These are phyloP conservation scores for Castanea mollissima DNA, from an alignment of 306 rosid species.

Conservation along the genomic window DNA sequence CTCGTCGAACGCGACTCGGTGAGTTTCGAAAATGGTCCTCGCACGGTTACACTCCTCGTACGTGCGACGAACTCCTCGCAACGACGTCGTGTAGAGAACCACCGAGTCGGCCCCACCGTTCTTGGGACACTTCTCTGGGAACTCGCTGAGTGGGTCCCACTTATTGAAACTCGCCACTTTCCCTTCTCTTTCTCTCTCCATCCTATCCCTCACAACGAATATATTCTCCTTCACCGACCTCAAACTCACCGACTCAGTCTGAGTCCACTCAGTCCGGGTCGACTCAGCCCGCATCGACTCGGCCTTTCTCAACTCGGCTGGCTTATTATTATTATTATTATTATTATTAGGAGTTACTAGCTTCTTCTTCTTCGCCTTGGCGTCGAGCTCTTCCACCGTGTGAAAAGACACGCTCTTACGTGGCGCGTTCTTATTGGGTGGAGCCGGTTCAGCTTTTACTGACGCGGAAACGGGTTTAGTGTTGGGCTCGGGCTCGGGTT, in stretches of 20 bases:
- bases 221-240: slow-evolving; percentile 58
- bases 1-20: slow-evolving; percentile 69
- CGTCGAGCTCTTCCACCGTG: slow-evolving; percentile 75
- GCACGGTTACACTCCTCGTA: slow-evolving; percentile 68
- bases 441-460: too few relatives aligned
- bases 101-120: slow-evolving; percentile 53
- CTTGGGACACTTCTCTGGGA: slow-evolving; percentile 73
- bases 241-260: background rate
- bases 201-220: slow-evolving; percentile 59
- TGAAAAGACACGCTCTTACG: slow-evolving; percentile 59
- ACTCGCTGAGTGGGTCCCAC: slow-evolving; percentile 56
- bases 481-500: background rate
- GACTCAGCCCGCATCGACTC: background rate
- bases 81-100: slow-evolving; percentile 88
- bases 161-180: slow-evolving; percentile 27
- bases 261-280: background rate
- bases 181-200: slow-evolving; percentile 68
- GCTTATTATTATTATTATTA: too few relatives aligned
- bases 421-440: slow-evolving; percentile 14
- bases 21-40: slow-evolving; percentile 53
- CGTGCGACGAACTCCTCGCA: slow-evolving; percentile 76
- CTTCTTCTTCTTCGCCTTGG: slow-evolving; percentile 20
- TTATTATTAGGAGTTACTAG: too few relatives aligned
- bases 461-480: background rate
- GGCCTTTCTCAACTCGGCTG: slow-evolving; percentile 21